Base-by-base conservation (phyloP, 73 alveolate species). In the Symbiodinium natans region DNA sequence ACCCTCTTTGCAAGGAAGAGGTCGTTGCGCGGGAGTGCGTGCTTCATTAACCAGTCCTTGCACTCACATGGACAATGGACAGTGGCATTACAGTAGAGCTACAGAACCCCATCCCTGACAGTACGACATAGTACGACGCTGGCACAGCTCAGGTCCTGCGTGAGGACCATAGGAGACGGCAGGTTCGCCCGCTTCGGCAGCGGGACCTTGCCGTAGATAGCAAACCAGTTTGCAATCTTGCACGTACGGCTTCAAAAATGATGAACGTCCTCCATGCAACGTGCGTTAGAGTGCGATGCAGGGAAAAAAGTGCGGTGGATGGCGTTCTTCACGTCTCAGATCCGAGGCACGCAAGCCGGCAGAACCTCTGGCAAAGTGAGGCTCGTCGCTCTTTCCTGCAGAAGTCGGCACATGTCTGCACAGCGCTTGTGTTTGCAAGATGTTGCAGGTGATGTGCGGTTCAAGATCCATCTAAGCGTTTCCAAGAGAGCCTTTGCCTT, bases 1-100 rank as follows among this genome's bases (percentile, higher is more conserved):
- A 90, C 97, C 34, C 97, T 27, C 80, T 90, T 90, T 39, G 97
- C 97, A 84, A 90, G 46, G 88, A 90, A 90, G 41, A 90, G 97
- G 89, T 90, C 97, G 31, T 90, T 90, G 19, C 97, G 97, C 39
- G 97, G 97, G 48, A 90, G 39, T 33, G 97, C 97, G 38, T 90
- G 97, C 52, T 90, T 90, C 97, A 90, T 90, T 17, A 90, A 75
- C 97, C 97, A 90, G 38, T 90, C 97, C 97, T 90, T 82, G 36
- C n/a, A 39, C 71, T 52, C n/a, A 29, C 31, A 63, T 6, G 80
- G 21, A 6, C 59, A 46, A 46, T 46, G 59, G 21, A 6, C 59
- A 63, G 31, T 27, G 38, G 25, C n/a, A 13, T n/a, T 15, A 52
- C n/a, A 52, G 59, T 46, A 46, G 13, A 46, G 13, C 13, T 6